Percentiles rank a stretch among this genome's conserved stretches.
phyloP scores from a whole-genome alignment of 768 basidiomycete genomes.

The Pholiota conissans region DNA sequence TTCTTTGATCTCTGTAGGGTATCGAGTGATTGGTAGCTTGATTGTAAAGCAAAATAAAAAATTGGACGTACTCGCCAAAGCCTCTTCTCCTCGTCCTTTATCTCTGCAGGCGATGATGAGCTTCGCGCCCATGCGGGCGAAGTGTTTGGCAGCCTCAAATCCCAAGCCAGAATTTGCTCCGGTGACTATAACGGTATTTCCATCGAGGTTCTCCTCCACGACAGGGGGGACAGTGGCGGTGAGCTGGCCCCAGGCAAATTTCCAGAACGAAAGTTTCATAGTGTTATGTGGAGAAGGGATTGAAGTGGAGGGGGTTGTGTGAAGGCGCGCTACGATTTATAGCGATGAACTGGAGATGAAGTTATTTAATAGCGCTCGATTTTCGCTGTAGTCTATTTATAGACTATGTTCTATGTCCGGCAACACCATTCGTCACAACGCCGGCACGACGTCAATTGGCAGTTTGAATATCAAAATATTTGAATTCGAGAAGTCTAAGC shows the following conservation, averaged over 20 bases:
- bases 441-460: no score
- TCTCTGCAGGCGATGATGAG: conserved; percentile 7
- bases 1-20: conserved; percentile 26
- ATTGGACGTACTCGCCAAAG: not conserved
- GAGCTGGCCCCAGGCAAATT: not conserved
- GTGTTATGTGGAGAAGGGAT: not conserved
- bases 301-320: not conserved
- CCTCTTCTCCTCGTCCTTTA: not conserved
- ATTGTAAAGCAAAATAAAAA: no score
- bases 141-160: conserved; percentile 4
- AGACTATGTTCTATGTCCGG: no score
- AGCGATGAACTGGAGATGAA: not conserved
- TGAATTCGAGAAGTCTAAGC: no score
- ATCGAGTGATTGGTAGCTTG: no score
- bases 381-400: no score
- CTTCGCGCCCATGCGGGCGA: not conserved
- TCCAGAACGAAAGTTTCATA: not conserved
- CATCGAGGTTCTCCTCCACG: not conserved
- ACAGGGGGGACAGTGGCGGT: not conserved
- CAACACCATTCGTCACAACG: no score
- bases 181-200: not conserved
- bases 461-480: no score
- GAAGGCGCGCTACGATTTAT: not conserved
- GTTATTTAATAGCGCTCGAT: no score
- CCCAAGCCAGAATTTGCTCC: conserved; percentile 3